Evolutionary conservation across 73 alveolate species (phyloP).

Genomic region (Tetrahymena borealis): DNA sequence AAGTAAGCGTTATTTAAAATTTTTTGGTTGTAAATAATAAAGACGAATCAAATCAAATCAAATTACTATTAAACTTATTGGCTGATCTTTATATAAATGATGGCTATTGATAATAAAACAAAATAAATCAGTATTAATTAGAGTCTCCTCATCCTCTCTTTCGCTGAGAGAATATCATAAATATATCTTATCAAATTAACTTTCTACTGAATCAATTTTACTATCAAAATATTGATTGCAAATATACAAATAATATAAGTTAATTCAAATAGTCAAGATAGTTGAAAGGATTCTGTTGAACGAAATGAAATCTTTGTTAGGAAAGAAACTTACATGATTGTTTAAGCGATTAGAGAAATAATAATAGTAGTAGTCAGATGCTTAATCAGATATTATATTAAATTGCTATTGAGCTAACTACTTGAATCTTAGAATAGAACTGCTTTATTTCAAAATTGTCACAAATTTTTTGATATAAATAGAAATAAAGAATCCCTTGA

Average conservation of each 20-base stretch:
- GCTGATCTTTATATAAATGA: not conserved
- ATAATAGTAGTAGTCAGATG: not conserved
- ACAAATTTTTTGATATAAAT: not conserved
- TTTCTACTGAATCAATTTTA: too few species aligned
- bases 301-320: too few species aligned
- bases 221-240: too few species aligned
- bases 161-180: too few species aligned
- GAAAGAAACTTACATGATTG: not conserved
- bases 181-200: too few species aligned
- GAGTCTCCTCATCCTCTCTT: too few species aligned
- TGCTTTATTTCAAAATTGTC: not conserved
- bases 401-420: not conserved
- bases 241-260: too few species aligned
- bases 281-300: too few species aligned
- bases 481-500: not conserved
- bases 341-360: not conserved
- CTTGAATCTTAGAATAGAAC: not conserved
- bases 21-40: too few species aligned
- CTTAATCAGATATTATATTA: not conserved
- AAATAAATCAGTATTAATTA: not conserved
- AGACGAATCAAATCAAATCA: too few species aligned
- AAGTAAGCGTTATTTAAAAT: too few species aligned
- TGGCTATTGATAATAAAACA: not conserved
- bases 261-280: too few species aligned
- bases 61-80: not conserved